These are phyloP conservation scores for Kewa caespitosa DNA, from an alignment of 179 eudicot species.

Conservation along the genomic window DNA sequence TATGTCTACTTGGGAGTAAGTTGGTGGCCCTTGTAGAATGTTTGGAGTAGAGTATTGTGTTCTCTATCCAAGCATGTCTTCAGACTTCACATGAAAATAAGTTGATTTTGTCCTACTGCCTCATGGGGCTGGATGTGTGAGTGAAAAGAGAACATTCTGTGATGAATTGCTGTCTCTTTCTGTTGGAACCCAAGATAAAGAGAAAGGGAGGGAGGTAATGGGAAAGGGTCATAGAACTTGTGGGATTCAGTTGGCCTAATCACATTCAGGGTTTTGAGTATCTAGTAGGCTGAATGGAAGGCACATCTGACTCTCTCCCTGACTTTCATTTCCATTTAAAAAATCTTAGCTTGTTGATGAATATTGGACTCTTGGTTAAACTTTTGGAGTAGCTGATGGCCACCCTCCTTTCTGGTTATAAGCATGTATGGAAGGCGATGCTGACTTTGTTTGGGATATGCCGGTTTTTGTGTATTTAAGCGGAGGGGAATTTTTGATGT, in stretches of 20 bases:
- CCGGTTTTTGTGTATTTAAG: background rate
- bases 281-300: background rate
- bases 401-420: background rate
- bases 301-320: background rate
- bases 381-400: background rate
- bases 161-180: background rate
- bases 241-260: background rate
- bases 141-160: background rate
- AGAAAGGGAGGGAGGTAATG: background rate
- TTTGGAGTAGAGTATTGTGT: background rate
- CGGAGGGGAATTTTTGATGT: background rate
- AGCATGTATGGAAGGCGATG: background rate
- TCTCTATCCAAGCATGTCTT: background rate
- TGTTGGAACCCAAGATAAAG: background rate
- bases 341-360: background rate
- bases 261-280: background rate
- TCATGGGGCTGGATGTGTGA: background rate
- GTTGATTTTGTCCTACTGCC: background rate
- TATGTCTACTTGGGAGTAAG: background rate
- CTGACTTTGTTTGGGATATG: background rate
- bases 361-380: background rate
- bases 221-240: background rate
- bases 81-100: background rate
- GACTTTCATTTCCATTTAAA: background rate
- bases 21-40: background rate